Evolutionary conservation across 1,284 basidiomycete genomes (phyloP).

Genomic region (Pseudozyma sp.): DNA sequence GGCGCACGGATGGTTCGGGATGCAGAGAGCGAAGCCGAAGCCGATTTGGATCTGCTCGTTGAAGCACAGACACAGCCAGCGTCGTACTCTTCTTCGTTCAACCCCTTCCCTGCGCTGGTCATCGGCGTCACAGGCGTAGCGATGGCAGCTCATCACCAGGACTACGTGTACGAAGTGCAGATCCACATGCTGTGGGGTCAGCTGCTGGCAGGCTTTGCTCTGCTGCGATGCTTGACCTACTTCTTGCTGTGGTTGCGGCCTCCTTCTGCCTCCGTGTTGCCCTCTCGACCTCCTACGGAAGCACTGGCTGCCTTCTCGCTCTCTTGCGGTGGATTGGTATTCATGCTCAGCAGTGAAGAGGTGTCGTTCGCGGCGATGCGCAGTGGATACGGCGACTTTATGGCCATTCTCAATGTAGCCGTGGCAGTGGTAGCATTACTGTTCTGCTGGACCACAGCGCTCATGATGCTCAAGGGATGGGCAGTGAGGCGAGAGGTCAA

Average conservation of each 20-base stretch:
- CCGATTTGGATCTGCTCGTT: constrained; percentile 35
- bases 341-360: constrained; percentile 92
- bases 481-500: constrained; percentile 50
- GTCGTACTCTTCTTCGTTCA: constrained; percentile 82
- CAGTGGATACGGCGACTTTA: constrained; percentile 82
- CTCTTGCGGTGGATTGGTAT: constrained; percentile 86
- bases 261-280: constrained; percentile 74
- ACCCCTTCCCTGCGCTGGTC: constrained; percentile 83
- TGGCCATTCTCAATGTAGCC: constrained; percentile 66
- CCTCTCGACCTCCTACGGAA: constrained; percentile 94
- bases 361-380: constrained; percentile 92
- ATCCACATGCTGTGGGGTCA: constrained; percentile 92
- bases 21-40: constrained; percentile 8
- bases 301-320: constrained; percentile 87
- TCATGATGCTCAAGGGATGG: constrained; percentile 65
- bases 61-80: constrained; percentile 55
- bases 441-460: constrained; percentile 57
- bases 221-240: constrained; percentile 86
- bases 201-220: constrained; percentile 83
- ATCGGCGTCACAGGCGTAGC: constrained; percentile 93
- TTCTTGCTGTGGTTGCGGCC: constrained; percentile 89
- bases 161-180: constrained; percentile 83
- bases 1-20: too few species aligned
- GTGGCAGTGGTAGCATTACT: constrained; percentile 60
- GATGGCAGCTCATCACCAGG: constrained; percentile 94